Evolutionary conservation across 805 yeast species (phyloP).

Genomic region (Teunomyces funiuensis): DNA sequence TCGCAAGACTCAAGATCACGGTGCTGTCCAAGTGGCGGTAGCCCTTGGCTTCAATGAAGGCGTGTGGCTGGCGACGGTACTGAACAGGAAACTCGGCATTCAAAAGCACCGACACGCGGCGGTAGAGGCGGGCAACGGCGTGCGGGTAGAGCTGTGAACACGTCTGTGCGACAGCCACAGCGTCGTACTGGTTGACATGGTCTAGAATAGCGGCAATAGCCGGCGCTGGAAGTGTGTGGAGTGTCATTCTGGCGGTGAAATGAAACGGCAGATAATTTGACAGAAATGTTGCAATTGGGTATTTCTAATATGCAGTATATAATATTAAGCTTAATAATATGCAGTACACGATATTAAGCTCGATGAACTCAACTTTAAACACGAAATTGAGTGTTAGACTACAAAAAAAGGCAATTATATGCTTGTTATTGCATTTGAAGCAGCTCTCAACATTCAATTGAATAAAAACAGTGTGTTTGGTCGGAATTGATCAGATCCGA

Average conservation of each 20-base stretch:
- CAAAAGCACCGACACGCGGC: slow-evolving; percentile 29
- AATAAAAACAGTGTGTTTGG: too few relatives aligned
- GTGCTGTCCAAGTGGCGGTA: slow-evolving; percentile 30
- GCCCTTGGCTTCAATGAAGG: slow-evolving; percentile 28
- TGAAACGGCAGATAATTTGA: too few relatives aligned
- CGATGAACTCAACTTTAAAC: too few relatives aligned
- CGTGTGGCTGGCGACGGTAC: slow-evolving; percentile 14
- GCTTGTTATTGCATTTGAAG: too few relatives aligned
- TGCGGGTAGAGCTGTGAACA: slow-evolving; percentile 20
- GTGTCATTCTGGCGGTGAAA: background rate
- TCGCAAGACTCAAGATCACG: slow-evolving; percentile 20
- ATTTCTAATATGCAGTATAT: too few relatives aligned
- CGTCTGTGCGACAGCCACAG: slow-evolving; percentile 24
- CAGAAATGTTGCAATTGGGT: too few relatives aligned
- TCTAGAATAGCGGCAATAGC: slow-evolving; percentile 17
- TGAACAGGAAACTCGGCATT: slow-evolving; percentile 26
- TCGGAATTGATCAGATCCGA: too few relatives aligned
- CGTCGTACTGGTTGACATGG: slow-evolving; percentile 32
- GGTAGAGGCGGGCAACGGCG: slow-evolving; percentile 27
- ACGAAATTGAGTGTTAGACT: too few relatives aligned
- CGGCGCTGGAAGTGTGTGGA: slow-evolving; percentile 12
- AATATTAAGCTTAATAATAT: too few relatives aligned
- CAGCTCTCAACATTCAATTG: too few relatives aligned
- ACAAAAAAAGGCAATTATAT: too few relatives aligned
- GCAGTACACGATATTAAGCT: too few relatives aligned